phyloP scores from a whole-genome alignment of 2,329 filamentous ascomycete species.

The Endothia cerciana region DNA sequence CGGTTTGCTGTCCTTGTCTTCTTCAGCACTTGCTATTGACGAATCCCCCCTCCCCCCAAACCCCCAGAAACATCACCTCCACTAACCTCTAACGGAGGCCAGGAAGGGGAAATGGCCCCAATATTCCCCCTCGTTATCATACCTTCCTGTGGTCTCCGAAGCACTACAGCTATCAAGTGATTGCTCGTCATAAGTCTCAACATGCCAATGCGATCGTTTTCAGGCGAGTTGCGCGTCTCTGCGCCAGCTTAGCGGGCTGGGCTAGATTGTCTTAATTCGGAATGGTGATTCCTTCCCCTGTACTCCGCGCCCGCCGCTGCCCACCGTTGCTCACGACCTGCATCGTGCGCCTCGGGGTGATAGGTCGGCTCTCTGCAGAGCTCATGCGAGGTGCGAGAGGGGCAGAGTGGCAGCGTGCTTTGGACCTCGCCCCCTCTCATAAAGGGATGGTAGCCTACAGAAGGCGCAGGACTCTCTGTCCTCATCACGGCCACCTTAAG shows the following conservation, averaged over 20 bases:
- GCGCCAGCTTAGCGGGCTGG: not conserved
- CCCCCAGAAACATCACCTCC: too few species aligned
- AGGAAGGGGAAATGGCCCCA: too few species aligned
- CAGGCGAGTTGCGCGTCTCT: not conserved
- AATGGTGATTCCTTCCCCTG: not conserved
- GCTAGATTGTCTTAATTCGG: not conserved
- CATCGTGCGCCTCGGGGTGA: not conserved
- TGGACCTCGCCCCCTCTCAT: not conserved
- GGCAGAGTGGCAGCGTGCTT: not conserved
- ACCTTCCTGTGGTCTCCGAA: not conserved
- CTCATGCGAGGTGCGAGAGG: constrained; percentile 4
- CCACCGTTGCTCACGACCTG: not conserved
- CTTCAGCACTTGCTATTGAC: too few species aligned
- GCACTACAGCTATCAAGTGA: not conserved
- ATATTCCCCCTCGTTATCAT: not conserved
- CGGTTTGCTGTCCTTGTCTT: too few species aligned
- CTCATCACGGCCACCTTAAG: not conserved
- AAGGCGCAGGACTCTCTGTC: not conserved
- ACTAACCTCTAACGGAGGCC: too few species aligned
- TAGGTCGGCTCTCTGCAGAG: not conserved
- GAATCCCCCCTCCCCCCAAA: too few species aligned
- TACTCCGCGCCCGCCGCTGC: too few species aligned
- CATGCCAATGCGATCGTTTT: not conserved
- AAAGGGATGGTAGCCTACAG: not conserved
- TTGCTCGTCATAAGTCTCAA: not conserved